These are phyloP conservation scores for Trifolium subterraneum DNA, from an alignment of 306 rosid genomes.

Conservation along the genomic window DNA sequence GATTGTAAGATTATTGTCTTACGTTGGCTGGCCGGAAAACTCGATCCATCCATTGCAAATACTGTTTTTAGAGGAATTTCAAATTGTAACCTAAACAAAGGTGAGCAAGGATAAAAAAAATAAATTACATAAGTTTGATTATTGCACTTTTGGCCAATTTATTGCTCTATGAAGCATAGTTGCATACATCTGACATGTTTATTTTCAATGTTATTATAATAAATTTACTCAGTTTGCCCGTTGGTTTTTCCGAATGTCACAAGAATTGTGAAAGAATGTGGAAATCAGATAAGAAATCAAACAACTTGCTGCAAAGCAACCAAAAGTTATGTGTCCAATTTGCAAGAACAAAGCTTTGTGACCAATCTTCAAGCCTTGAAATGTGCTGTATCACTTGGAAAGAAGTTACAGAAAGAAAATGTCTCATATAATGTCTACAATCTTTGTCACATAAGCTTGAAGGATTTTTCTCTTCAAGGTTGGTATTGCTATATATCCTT, in stretches of 20 bases:
- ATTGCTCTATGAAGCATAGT: background rate
- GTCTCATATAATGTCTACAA: slow-evolving; percentile 54
- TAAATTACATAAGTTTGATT: background rate
- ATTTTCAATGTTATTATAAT: background rate
- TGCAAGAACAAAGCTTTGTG: slow-evolving; percentile 73
- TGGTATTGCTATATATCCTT: slow-evolving; percentile 23
- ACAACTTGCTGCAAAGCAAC: slow-evolving; percentile 62
- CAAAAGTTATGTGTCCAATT: slow-evolving; percentile 58
- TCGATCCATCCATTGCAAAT: slow-evolving; percentile 55
- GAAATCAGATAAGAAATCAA: slow-evolving; percentile 47
- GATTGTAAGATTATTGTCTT: slow-evolving; percentile 64
- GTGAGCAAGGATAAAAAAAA: slow-evolving; percentile 41
- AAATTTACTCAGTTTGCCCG: slow-evolving; percentile 60
- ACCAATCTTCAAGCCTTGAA: slow-evolving; percentile 79
- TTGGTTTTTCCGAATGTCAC: slow-evolving; percentile 58
- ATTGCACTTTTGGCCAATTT: background rate
- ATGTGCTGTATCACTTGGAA: slow-evolving; percentile 71
- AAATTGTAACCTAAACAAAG: slow-evolving; percentile 68
- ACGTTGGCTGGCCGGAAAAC: slow-evolving; percentile 69
- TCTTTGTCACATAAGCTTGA: slow-evolving; percentile 67
- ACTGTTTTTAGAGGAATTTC: slow-evolving; percentile 66
- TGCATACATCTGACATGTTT: slow-evolving; percentile 10
- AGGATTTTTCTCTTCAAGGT: slow-evolving; percentile 86
- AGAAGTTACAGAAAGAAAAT: slow-evolving; percentile 60
- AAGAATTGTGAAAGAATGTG: slow-evolving; percentile 45